Evolutionary conservation across 257 asterid species (phyloP).

Genomic region (Anisodus tanguticus): DNA sequence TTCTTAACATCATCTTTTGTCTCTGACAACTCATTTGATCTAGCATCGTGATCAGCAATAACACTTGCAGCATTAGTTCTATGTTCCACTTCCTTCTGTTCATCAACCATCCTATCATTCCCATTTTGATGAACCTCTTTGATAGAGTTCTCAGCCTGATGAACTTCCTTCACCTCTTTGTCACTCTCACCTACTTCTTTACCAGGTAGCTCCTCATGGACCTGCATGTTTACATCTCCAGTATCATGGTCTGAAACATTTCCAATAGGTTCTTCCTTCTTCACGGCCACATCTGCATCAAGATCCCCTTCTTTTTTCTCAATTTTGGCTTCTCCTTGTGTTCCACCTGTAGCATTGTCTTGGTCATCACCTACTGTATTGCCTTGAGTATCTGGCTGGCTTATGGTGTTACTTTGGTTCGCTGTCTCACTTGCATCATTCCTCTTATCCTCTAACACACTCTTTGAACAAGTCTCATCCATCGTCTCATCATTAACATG

Average conservation of each 20-base stretch:
- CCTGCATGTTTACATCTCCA: conserved; percentile 38
- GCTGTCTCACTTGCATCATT: conserved; percentile 37
- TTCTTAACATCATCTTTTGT: conserved; percentile 41
- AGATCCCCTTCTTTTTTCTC: conserved; percentile 27
- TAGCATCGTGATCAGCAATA: conserved; percentile 29
- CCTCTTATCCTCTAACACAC: conserved; percentile 36
- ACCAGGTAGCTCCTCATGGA: conserved; percentile 45
- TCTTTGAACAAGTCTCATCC: conserved; percentile 31
- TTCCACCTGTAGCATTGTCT: conserved; percentile 18
- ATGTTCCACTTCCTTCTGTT: conserved; percentile 29
- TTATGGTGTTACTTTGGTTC: conserved; percentile 21
- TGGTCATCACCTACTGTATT: conserved; percentile 33
- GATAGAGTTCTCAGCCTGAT: conserved; percentile 36
- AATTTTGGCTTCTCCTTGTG: conserved; percentile 21
- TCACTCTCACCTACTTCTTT: conserved; percentile 46
- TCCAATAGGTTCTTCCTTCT: conserved; percentile 41
- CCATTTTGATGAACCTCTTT: conserved; percentile 41
- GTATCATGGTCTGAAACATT: conserved; percentile 39
- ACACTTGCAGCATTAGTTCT: conserved; percentile 19
- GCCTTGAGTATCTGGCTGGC: conserved; percentile 38
- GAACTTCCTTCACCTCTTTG: conserved; percentile 28
- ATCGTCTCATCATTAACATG: conserved; percentile 38
- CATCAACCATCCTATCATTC: conserved; percentile 42
- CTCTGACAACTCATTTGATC: conserved; percentile 37
- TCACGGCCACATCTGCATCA: conserved; percentile 34